Evolutionary conservation across 1,284 basidiomycete species (phyloP).

Genomic region (Lentinula novae-zelandiae): DNA sequence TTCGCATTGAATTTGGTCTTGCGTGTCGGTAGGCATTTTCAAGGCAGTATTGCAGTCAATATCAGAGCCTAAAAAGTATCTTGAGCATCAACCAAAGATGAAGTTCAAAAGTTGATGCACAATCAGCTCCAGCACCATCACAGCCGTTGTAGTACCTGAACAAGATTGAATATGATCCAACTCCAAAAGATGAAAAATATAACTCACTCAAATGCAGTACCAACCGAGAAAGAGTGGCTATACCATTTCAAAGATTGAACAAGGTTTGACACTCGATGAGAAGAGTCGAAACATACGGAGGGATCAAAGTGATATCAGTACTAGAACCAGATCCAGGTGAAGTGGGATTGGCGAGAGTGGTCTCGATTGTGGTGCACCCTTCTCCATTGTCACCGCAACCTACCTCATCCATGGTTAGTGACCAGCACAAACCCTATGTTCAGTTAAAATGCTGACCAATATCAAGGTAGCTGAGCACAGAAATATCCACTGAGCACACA

Average conservation of each 20-base stretch:
- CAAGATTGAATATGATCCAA: background rate
- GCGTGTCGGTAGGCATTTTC: background rate
- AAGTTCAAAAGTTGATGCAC: background rate
- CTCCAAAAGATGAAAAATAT: no score
- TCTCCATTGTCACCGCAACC: slow-evolving; percentile 40
- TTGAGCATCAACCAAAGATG: no score
- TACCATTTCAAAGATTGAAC: background rate
- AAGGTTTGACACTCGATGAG: background rate
- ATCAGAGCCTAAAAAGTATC: slow-evolving; percentile 22
- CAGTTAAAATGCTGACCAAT: background rate
- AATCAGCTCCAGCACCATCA: background rate
- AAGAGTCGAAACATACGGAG: background rate
- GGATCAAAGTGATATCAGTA: slow-evolving; percentile 2
- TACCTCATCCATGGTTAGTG: slow-evolving; percentile 15
- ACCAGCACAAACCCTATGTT: background rate
- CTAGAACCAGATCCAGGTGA: slow-evolving; percentile 3
- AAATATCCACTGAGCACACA: background rate
- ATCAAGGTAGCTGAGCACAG: slow-evolving; percentile 5
- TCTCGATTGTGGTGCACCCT: slow-evolving; percentile 37
- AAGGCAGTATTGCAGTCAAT: slow-evolving; percentile 24
- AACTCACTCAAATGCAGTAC: background rate
- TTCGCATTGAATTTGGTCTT: slow-evolving; percentile 1
- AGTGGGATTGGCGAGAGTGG: slow-evolving; percentile 3
- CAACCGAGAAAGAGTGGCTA: slow-evolving; percentile 1
- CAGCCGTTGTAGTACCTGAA: background rate